Base-by-base conservation (phyloP, 2,329 filamentous ascomycete species). In the Tolypocladium amazonense region DNA sequence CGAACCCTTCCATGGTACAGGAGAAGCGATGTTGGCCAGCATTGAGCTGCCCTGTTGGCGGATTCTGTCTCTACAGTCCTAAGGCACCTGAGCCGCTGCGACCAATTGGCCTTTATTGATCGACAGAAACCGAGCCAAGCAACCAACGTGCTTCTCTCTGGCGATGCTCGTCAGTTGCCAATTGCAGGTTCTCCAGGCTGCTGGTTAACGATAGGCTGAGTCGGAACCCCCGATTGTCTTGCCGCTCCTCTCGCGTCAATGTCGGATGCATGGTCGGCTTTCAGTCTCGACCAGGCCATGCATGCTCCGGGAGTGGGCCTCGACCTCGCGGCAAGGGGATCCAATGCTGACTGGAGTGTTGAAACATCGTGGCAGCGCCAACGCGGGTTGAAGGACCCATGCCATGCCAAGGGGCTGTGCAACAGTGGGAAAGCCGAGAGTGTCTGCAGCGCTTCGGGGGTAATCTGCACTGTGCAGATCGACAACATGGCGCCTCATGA, bases 361-460 rank as follows among this genome's bases (percentile, higher is more conserved):
- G 57, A 61, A 37, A 61, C 30, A 58, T 39, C 33, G 33, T 56
- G 53, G 53, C n/a, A 11, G 25, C 23, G 35, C 53, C 35, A 37
- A 37, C 11, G 35, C 53, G 53, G 54, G 35, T 30, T 18, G 35
- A 37, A 56, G n/a, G 35, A 56, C 53, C 53, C 62, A 67, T 65
- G 1, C 63, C 64, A 41, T 41, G 35, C 35, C 35, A 37, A 62
- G 66, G 63, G 67, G 67, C 67, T 69, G 67, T 69, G 66, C 67
- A 69, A 62, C 64, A 62, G 65, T 64, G 64, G 67, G 64, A 61
- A 60, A 62, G 30, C 30, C 50, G 30, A 35, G 50, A 53, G 47
- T 20, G 30, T 33, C 50, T 53, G 30, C 50, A 53, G 18, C 30
- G 30, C 30, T 33, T 20, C 9, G 47, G 15, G 55, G 41, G 61